Evolutionary conservation across 1,139 yeast genomes (phyloP), one percentile per base, ranked within the genome.

Genomic region (Kodamaea ohmeri): DNA sequence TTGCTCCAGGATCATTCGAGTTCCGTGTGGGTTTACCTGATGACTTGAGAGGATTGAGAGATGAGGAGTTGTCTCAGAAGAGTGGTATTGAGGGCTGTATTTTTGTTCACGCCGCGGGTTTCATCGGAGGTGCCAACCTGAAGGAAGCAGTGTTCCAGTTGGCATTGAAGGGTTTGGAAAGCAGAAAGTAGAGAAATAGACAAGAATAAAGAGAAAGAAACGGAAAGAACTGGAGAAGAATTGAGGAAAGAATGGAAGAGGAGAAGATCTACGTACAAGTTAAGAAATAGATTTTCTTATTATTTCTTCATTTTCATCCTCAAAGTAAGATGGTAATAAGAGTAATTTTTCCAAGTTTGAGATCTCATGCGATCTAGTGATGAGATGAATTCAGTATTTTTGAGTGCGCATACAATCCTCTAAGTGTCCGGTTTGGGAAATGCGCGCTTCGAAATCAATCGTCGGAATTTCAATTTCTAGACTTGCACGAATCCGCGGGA

Each of bases 71-170:
- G 52, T 78, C 85, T 46, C 70, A 80, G 47, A 66, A 75, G 50
- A 68, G 89, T 26, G 96, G 95, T 14, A 76, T 92, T 41, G 80
- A 78, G 15, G 96, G 87, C 3, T 86, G 96, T 57, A 80, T 90
- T 22, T 92, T 92, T 58, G 80, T 94, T 40, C 99, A 92, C 53
- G 97, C 97, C 32, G 87, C 96, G 33, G 98, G 99, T 0, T 92
- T 92, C 64, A 92, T 92, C 57, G 98, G 98, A 25, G 99, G 99
- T 37, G 88, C 94, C 44, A 73, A 80, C 55, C 73, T 95, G 22
- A 67, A 73, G 49, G 97, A 88, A 36, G 85, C 85, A 18, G 97
- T 84, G 13, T 61, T 87, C 41, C 64, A 76, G 52, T 72, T 92
- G 61, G 97, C 97, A n/a, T 67, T 65, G 53, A 61, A 41, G 40